These are phyloP conservation scores for Mallotus japonicus DNA, from an alignment of 441 rosid genomes.

Conservation along the genomic window DNA sequence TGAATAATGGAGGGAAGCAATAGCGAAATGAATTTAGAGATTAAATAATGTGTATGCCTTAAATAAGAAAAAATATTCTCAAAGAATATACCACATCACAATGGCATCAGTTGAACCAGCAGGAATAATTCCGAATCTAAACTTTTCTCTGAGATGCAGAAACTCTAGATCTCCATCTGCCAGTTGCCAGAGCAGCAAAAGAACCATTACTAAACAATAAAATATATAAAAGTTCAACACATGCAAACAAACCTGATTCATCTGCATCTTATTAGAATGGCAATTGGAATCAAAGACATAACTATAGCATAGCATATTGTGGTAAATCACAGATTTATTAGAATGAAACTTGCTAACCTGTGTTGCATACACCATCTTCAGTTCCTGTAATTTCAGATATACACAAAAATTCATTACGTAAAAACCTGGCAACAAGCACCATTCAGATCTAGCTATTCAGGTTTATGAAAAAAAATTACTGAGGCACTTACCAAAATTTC, in stretches of 20 bases:
- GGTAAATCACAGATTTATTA: not conserved
- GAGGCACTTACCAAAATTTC: slow-evolving; percentile 41
- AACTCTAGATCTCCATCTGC: slow-evolving; percentile 45
- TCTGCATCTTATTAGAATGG: not conserved
- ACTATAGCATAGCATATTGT: not conserved
- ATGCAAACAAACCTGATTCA: not conserved
- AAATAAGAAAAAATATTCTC: slow-evolving; percentile 4
- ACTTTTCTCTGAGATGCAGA: slow-evolving; percentile 41
- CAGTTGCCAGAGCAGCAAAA: slow-evolving; percentile 30
- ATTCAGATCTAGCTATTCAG: slow-evolving; percentile 25
- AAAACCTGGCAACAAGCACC: slow-evolving; percentile 14
- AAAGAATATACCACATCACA: slow-evolving; percentile 65
- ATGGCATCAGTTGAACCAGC: slow-evolving; percentile 95
- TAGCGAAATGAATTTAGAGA: slow-evolving; percentile 2
- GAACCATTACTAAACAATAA: slow-evolving; percentile 16
- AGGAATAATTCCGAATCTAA: slow-evolving; percentile 84
- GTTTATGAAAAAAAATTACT: slow-evolving; percentile 21
- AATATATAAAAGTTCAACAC: not conserved
- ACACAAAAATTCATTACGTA: slow-evolving; percentile 20
- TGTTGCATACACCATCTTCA: slow-evolving; percentile 32
- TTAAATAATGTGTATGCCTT: slow-evolving; percentile 5
- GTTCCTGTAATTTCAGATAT: slow-evolving; percentile 38
- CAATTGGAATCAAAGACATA: not conserved
- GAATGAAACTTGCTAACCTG: slow-evolving; percentile 41
- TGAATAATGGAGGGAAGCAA: not conserved